phyloP scores from a whole-genome alignment of 208 protist genomes.

The Trypanosoma conorhini region DNA sequence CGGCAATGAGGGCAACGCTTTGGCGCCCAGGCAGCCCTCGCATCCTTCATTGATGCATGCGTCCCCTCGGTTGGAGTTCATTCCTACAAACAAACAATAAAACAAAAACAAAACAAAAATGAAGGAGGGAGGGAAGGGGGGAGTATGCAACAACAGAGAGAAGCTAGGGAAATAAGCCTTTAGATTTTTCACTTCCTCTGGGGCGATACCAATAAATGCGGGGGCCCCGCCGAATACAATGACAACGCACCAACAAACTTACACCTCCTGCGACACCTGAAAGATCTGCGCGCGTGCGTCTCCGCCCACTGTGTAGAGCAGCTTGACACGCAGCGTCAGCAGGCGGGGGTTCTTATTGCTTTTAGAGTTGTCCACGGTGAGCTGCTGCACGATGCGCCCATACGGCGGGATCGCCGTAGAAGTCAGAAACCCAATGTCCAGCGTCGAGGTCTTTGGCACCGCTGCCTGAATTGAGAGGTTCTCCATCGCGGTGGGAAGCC shows the following conservation, averaged over 20 bases:
- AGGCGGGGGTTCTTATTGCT: slow-evolving; percentile 44
- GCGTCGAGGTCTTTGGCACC: slow-evolving; percentile 53
- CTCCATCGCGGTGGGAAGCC: slow-evolving; percentile 31
- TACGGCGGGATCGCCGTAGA: slow-evolving; percentile 38
- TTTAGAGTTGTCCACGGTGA: slow-evolving; percentile 56
- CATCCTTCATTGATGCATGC: neutral
- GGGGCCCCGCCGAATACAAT: slow-evolving; percentile 9
- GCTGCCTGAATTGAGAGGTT: slow-evolving; percentile 72
- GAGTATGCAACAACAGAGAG: neutral
- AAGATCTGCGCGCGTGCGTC: slow-evolving; percentile 56
- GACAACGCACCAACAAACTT: neutral
- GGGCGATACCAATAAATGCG: slow-evolving; percentile 6
- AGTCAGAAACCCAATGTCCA: slow-evolving; percentile 57
- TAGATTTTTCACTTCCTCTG: neutral
- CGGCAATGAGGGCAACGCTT: neutral
- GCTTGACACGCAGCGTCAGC: slow-evolving; percentile 66
- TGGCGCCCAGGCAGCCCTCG: neutral
- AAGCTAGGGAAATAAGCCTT: neutral
- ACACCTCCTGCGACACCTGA: slow-evolving; percentile 51
- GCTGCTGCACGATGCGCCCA: slow-evolving; percentile 40
- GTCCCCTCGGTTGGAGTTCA: slow-evolving; percentile 2
- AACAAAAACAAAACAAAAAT: slow-evolving; percentile 14
- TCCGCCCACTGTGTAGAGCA: slow-evolving; percentile 59
- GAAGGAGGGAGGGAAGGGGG: slow-evolving; percentile 15
- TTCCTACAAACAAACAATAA: slow-evolving; percentile 7